Conservation (phyloP, 805 yeast genomes). For the Ogataea naganishii region DNA sequence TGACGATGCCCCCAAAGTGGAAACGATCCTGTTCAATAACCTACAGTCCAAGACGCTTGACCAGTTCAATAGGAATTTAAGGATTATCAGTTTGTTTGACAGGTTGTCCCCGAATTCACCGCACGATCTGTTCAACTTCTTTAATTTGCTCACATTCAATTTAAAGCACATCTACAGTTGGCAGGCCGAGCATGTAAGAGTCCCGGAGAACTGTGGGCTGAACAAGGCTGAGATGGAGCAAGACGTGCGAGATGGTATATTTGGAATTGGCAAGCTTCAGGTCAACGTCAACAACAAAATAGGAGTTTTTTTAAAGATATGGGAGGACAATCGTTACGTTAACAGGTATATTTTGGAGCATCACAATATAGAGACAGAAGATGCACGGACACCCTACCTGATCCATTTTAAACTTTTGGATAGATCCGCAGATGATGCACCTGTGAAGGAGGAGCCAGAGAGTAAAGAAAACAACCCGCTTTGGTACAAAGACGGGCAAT, state of each 20-base stretch:
- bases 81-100: conserved; percentile 23
- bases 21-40: conserved; percentile 17
- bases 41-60: conserved; percentile 21
- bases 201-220: conserved; percentile 1
- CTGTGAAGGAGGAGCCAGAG: neutral
- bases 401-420: conserved; percentile 25
- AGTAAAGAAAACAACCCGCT: conserved; percentile 7
- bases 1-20: conserved; percentile 15
- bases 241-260: conserved; percentile 13
- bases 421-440: conserved; percentile 3
- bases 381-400: conserved; percentile 14
- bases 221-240: conserved; percentile 3
- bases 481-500: conserved; percentile 19
- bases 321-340: conserved; percentile 23
- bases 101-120: conserved; percentile 20
- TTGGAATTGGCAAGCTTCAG: conserved; percentile 19
- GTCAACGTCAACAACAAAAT: conserved; percentile 20
- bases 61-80: conserved; percentile 22
- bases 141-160: conserved; percentile 19
- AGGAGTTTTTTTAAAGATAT: conserved; percentile 23
- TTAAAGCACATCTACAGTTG: conserved; percentile 10
- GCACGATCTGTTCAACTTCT: conserved; percentile 23
- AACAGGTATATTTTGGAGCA: conserved; percentile 10
- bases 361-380: conserved; percentile 10
- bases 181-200: conserved; percentile 4